These are phyloP conservation scores for Dysphania ambrosioides DNA, from an alignment of 148 eudicot genomes.

Conservation along the genomic window DNA sequence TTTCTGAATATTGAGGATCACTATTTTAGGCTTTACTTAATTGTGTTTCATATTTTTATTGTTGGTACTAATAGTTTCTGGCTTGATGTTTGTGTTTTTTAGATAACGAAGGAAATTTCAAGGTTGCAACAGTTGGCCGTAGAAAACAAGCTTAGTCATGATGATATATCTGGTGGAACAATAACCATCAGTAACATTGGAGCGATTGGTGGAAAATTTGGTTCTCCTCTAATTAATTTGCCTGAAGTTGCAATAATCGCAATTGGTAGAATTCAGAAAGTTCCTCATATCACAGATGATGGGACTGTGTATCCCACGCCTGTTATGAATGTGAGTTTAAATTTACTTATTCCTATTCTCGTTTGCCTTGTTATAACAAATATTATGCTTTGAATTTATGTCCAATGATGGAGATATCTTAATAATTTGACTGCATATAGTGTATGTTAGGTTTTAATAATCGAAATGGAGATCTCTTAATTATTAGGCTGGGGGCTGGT, in stretches of 20 bases:
- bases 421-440: background rate
- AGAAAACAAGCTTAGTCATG: slow-evolving; percentile 74
- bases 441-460: background rate
- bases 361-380: background rate
- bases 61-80: background rate
- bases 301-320: slow-evolving; percentile 69
- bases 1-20: background rate
- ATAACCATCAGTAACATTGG: slow-evolving; percentile 94
- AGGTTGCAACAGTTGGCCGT: slow-evolving; percentile 65
- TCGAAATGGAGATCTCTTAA: background rate
- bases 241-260: slow-evolving; percentile 94
- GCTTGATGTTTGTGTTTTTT: slow-evolving; percentile 4
- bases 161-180: slow-evolving; percentile 82
- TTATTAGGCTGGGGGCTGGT: background rate
- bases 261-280: slow-evolving; percentile 69
- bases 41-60: background rate
- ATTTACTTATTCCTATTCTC: background rate
- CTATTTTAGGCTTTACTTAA: background rate
- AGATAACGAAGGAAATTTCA: slow-evolving; percentile 85
- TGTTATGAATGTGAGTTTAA: slow-evolving; percentile 64
- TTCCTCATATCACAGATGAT: slow-evolving; percentile 63
- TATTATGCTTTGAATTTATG: background rate
- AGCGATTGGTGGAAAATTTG: slow-evolving; percentile 91
- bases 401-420: background rate
- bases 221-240: slow-evolving; percentile 77